Conservation (phyloP, 2,329 filamentous ascomycete genomes). For the Neonectria coccinea region DNA sequence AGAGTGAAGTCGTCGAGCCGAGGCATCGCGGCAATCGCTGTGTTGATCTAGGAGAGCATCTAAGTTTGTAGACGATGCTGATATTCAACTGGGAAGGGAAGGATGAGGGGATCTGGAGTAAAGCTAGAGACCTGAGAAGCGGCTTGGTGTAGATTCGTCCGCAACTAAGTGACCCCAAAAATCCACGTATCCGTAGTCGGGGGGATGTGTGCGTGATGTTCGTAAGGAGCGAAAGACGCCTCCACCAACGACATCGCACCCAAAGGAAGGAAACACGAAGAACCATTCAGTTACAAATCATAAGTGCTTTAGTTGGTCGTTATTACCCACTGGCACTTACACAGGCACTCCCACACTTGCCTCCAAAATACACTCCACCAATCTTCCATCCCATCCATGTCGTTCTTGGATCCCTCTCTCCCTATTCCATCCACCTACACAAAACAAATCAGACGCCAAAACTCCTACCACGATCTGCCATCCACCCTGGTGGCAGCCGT, state of each 20-base stretch:
- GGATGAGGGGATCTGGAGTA: neutral
- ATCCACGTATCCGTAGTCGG: neutral
- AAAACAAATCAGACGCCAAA: slow-evolving; percentile 22
- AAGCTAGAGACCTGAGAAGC: neutral
- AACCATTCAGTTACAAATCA: neutral
- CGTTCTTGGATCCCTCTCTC: neutral
- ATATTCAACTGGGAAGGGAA: neutral
- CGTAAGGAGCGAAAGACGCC: neutral
- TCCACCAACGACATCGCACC: neutral
- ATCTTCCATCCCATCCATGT: neutral
- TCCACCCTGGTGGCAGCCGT: slow-evolving; percentile 20
- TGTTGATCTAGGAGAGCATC: neutral
- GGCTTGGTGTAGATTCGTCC: neutral
- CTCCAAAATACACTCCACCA: neutral
- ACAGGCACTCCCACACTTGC: neutral
- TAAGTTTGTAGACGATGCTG: neutral
- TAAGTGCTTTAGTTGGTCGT: slow-evolving; percentile 1
- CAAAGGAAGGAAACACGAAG: neutral
- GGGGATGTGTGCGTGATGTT: neutral
- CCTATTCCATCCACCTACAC: slow-evolving; percentile 15
- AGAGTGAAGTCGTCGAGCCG: neutral
- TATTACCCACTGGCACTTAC: neutral
- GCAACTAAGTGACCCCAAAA: neutral
- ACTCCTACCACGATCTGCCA: slow-evolving; percentile 28
- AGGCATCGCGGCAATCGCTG: neutral